phyloP scores from a whole-genome alignment of 2,329 filamentous ascomycete species.

The Colletotrichum lupini region DNA sequence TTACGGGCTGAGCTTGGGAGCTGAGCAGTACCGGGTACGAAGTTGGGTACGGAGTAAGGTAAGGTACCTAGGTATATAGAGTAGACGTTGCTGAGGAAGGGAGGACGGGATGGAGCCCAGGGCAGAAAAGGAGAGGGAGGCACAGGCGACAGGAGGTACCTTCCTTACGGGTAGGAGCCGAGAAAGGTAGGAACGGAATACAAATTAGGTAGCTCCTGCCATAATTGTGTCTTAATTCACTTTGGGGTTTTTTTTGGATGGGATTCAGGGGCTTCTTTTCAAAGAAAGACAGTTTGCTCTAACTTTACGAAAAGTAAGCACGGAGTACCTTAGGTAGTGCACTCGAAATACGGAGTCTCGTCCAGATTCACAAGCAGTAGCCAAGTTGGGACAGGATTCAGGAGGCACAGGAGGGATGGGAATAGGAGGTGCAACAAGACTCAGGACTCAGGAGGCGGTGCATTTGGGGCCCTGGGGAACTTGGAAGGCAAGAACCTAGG shows the following conservation, averaged over 20 bases:
- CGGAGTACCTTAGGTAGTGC: background rate
- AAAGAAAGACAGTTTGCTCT: background rate
- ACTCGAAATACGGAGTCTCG: background rate
- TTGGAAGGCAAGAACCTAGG: background rate
- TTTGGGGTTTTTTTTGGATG: background rate
- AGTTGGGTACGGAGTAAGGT: background rate
- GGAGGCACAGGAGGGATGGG: background rate
- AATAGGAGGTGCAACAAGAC: background rate
- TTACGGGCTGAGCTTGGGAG: background rate
- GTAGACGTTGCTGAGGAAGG: background rate
- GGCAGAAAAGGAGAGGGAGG: background rate
- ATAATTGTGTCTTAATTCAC: background rate
- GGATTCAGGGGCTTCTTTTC: background rate
- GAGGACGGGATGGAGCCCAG: background rate
- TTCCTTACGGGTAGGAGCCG: background rate
- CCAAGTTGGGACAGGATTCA: background rate
- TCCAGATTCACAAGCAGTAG: background rate
- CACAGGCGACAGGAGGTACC: background rate
- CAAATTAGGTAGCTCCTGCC: background rate
- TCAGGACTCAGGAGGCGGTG: slow-evolving; percentile 3
- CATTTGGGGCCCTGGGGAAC: background rate
- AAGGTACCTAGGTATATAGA: no score
- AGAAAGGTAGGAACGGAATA: background rate
- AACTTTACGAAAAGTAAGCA: no score
- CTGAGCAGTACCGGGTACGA: no score